Conservation (phyloP, 352 stramenopile genomes). For the Pythium myriotylum region DNA sequence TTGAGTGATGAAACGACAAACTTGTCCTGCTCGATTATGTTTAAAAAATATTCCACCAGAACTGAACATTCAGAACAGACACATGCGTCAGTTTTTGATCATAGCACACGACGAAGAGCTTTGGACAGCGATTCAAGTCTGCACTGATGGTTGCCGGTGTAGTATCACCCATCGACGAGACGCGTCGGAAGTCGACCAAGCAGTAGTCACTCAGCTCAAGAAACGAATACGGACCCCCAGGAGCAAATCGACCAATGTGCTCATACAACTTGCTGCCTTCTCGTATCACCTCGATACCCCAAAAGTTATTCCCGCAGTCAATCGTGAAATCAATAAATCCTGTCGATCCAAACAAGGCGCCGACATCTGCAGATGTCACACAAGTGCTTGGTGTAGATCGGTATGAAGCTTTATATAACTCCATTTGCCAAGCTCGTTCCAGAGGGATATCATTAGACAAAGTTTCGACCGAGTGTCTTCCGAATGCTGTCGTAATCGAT, state of each 20-base stretch:
- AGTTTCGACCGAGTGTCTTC: not conserved
- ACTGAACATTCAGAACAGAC: too few species aligned
- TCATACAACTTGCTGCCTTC: conserved; percentile 15
- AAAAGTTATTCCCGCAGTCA: conserved; percentile 13
- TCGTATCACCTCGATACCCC: conserved; percentile 28
- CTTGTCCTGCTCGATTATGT: too few species aligned
- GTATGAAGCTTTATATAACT: conserved; percentile 31
- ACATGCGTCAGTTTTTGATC: not conserved
- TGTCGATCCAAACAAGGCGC: conserved; percentile 27
- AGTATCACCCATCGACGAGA: conserved; percentile 4
- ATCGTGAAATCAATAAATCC: conserved; percentile 30
- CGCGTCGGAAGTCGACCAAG: conserved; percentile 12
- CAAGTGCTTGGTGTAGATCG: conserved; percentile 21
- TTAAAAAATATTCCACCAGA: too few species aligned
- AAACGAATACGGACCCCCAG: conserved; percentile 14
- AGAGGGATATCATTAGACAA: conserved; percentile 12
- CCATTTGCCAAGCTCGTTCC: conserved; percentile 30
- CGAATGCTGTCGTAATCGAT: conserved; percentile 28
- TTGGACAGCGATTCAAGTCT: not conserved
- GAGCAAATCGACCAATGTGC: conserved; percentile 18
- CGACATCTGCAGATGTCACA: conserved; percentile 25
- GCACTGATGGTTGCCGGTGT: not conserved
- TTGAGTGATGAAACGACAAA: too few species aligned
- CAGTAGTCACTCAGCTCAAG: conserved; percentile 17
- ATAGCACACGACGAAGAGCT: not conserved